These are phyloP conservation scores for Prunus campanulata DNA, from an alignment of 306 rosid species.

Conservation along the genomic window DNA sequence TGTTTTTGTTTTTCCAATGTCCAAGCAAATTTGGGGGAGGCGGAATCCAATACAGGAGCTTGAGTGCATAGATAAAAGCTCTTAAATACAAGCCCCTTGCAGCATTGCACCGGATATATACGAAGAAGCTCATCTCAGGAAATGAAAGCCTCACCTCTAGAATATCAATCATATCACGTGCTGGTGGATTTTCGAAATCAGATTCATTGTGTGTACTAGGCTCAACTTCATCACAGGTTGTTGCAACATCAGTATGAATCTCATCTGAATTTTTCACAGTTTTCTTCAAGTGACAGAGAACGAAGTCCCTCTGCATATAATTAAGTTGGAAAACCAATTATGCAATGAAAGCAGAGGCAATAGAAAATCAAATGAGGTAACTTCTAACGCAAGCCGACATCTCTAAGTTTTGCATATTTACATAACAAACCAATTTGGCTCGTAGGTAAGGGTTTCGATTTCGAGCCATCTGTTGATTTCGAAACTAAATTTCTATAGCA, in stretches of 20 bases:
- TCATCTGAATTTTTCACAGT: constrained; percentile 10
- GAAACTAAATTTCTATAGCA: background rate
- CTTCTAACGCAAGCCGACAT: no score
- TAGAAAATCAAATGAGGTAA: no score
- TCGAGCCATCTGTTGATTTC: background rate
- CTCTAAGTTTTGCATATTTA: background rate
- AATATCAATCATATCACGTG: background rate
- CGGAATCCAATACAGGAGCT: no score
- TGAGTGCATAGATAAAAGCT: no score
- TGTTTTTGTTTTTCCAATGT: no score
- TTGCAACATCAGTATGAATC: constrained; percentile 1
- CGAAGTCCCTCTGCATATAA: constrained; percentile 43
- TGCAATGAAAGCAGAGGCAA: background rate
- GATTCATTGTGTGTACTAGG: constrained; percentile 16
- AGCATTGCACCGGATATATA: background rate
- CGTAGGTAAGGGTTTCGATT: background rate
- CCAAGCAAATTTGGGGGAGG: no score
- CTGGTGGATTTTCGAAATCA: constrained; percentile 11
- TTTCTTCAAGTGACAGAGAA: constrained; percentile 43
- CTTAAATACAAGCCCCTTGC: no score
- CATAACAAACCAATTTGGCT: background rate
- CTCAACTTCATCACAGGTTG: constrained; percentile 24
- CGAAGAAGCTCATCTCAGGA: background rate
- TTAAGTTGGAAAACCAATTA: constrained; percentile 3
- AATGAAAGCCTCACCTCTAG: constrained; percentile 34